A percentile compares a stretch with the other conserved stretches of the same genome.
Conservation (phyloP, 2,329 filamentous ascomycete genomes). For the Alternaria panax region DNA sequence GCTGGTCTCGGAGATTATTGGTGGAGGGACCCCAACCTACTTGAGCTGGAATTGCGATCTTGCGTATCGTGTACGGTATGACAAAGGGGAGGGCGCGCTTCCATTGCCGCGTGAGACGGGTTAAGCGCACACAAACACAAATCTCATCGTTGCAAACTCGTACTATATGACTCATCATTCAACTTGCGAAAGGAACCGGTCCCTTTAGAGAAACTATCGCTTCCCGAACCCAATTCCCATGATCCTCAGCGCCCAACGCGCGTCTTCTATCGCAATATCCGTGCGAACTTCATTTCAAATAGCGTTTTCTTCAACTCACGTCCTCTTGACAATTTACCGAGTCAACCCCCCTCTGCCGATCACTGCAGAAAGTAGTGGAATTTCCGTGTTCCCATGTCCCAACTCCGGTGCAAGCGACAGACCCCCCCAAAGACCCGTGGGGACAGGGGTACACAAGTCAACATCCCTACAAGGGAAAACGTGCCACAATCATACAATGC, state of each 20-base stretch:
- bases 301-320: neutral
- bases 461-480: slow-evolving; percentile 1
- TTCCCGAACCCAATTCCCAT: neutral
- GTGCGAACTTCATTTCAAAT: neutral
- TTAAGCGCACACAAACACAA: neutral
- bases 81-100: neutral
- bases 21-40: neutral
- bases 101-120: neutral
- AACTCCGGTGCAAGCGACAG: neutral
- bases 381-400: neutral
- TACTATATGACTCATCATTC: neutral
- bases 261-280: neutral
- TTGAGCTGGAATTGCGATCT: neutral
- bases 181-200: neutral
- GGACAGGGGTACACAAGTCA: neutral
- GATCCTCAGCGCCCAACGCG: neutral
- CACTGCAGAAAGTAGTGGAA: neutral
- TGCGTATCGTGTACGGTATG: neutral
- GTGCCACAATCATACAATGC: neutral
- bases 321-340: neutral
- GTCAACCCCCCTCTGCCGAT: neutral
- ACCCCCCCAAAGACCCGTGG: neutral
- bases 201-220: neutral
- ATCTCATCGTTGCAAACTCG: neutral
- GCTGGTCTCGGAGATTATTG: neutral